Evolutionary conservation across 78 protist species (phyloP).

Genomic region (Speleostelium caveatum): DNA sequence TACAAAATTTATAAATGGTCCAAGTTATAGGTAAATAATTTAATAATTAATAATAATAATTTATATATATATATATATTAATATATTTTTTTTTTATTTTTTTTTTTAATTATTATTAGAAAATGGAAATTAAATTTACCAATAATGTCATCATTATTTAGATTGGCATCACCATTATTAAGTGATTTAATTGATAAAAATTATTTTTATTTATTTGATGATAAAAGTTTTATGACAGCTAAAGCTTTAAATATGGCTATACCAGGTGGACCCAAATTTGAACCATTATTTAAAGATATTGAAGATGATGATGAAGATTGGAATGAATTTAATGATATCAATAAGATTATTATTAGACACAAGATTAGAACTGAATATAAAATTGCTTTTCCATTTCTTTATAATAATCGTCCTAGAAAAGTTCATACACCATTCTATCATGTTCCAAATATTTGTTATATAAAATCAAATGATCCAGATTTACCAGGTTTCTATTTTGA

Average conservation of each 20-base stretch:
- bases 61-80: neutral
- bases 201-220: conserved; percentile 98
- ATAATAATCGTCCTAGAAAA: conserved; percentile 97
- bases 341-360: conserved; percentile 98
- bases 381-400: conserved; percentile 99
- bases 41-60: neutral
- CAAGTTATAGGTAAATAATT: conserved; percentile 83
- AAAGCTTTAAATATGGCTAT: conserved; percentile 99
- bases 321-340: conserved; percentile 99
- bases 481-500: conserved; percentile 97
- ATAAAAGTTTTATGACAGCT: conserved; percentile 97
- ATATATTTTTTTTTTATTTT: neutral
- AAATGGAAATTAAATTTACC: conserved; percentile 95
- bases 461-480: conserved; percentile 95
- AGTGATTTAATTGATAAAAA: conserved; percentile 96
- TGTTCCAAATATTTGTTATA: conserved; percentile 87
- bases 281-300: conserved; percentile 97
- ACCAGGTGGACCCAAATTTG: conserved; percentile 99
- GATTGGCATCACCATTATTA: conserved; percentile 96
- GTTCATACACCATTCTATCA: conserved; percentile 94
- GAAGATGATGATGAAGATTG: conserved; percentile 96
- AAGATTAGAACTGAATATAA: conserved; percentile 98
- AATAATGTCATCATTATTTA: conserved; percentile 93
- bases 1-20: conserved; percentile 92
- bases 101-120: neutral